Conservation (phyloP, 148 eudicot genomes). For the Camellia granthamiana region DNA sequence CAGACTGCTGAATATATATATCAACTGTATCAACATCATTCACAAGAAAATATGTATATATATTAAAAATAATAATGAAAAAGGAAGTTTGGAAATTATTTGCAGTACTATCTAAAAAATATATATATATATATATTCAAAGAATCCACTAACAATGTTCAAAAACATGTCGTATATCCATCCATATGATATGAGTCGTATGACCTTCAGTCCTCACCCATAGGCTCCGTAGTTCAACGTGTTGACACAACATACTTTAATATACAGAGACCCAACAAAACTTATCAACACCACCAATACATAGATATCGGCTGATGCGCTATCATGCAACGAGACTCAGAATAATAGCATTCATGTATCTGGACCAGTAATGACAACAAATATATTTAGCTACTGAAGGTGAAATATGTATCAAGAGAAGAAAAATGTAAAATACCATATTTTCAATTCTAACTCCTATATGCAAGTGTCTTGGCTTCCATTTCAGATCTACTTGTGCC, state of each 20-base stretch:
- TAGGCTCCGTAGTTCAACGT: too few relatives aligned
- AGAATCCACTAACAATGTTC: too few relatives aligned
- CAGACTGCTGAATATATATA: too few relatives aligned
- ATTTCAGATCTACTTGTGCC: conserved; percentile 27
- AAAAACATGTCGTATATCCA: too few relatives aligned
- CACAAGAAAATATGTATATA: too few relatives aligned
- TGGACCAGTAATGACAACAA: conserved; percentile 12
- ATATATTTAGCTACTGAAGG: not conserved
- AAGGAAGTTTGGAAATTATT: too few relatives aligned
- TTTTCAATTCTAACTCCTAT: conserved; percentile 16
- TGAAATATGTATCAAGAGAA: not conserved
- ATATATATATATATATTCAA: too few relatives aligned
- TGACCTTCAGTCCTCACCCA: too few relatives aligned
- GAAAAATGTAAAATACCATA: not conserved
- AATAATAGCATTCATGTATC: conserved; percentile 7
- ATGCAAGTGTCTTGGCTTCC: conserved; percentile 27
- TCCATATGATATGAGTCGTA: too few relatives aligned
- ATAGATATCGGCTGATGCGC: not conserved
- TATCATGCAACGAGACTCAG: not conserved
- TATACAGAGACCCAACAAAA: conserved; percentile 6
- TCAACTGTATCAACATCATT: too few relatives aligned
- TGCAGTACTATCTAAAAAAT: too few relatives aligned
- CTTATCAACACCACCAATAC: not conserved
- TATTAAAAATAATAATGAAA: too few relatives aligned
- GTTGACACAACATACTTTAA: not conserved